A percentile compares a stretch with the other conserved stretches of the same genome.
Evolutionary conservation across 805 yeast genomes (phyloP).

Genomic region (Lachancea cidri): DNA sequence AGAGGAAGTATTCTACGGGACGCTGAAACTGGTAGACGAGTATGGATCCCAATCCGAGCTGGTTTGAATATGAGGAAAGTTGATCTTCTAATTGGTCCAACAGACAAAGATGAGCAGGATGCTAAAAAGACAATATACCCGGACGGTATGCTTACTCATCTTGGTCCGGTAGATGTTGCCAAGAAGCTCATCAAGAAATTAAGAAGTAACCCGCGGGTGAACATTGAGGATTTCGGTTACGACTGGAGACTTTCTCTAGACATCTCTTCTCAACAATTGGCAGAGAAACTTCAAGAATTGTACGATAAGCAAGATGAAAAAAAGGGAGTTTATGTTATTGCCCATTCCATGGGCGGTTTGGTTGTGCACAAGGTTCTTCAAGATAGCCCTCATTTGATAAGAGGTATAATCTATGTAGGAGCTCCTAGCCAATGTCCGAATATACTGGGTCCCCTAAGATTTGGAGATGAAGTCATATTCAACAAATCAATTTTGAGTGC

Average conservation of each 20-base stretch:
- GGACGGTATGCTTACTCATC: slow-evolving; percentile 70
- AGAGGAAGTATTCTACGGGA: slow-evolving; percentile 78
- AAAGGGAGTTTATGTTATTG: slow-evolving; percentile 64
- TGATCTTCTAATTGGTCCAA: slow-evolving; percentile 69
- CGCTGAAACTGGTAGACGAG: slow-evolving; percentile 52
- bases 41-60: slow-evolving; percentile 86
- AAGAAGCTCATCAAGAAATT: slow-evolving; percentile 54
- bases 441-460: slow-evolving; percentile 78
- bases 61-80: slow-evolving; percentile 71
- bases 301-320: slow-evolving; percentile 37
- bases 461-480: slow-evolving; percentile 73
- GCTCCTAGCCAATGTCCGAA: slow-evolving; percentile 80
- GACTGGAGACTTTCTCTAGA: slow-evolving; percentile 85
- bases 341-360: slow-evolving; percentile 94
- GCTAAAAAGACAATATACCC: slow-evolving; percentile 55
- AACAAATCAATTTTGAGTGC: slow-evolving; percentile 71
- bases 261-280: slow-evolving; percentile 47
- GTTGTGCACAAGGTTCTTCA: slow-evolving; percentile 78
- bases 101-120: slow-evolving; percentile 57
- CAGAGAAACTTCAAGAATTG: slow-evolving; percentile 40
- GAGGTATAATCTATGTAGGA: slow-evolving; percentile 79
- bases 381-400: slow-evolving; percentile 56
- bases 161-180: slow-evolving; percentile 85
- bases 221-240: slow-evolving; percentile 75
- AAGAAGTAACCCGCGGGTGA: slow-evolving; percentile 49